phyloP scores from a whole-genome alignment of 345 rosid species.

The Linum usitatissimum region DNA sequence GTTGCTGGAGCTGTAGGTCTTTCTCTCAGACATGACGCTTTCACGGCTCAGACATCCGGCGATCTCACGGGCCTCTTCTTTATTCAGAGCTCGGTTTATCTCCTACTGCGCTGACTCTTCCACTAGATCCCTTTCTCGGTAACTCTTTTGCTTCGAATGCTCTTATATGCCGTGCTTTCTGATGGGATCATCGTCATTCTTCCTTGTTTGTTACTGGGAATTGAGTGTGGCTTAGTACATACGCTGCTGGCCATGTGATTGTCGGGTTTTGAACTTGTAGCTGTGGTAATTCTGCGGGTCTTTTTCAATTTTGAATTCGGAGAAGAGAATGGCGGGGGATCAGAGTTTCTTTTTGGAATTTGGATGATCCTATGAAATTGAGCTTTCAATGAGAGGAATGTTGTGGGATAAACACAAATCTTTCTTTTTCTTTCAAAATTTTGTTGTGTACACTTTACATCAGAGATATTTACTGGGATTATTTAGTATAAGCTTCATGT shows the following conservation, averaged over 20 bases:
- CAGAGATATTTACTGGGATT: background rate
- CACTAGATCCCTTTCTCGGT: constrained; percentile 46
- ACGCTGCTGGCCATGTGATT: background rate
- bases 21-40: constrained; percentile 48
- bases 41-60: constrained; percentile 68
- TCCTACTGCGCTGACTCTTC: constrained; percentile 25
- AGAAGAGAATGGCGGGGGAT: too few relatives aligned
- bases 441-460: background rate
- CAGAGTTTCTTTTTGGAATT: too few relatives aligned
- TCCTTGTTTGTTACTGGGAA: background rate
- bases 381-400: background rate
- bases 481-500: background rate
- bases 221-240: background rate
- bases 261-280: background rate
- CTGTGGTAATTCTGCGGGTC: background rate
- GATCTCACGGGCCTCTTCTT: constrained; percentile 46
- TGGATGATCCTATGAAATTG: background rate
- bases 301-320: background rate
- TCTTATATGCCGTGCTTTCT: background rate
- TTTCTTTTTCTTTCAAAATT: too few relatives aligned
- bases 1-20: background rate
- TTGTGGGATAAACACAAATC: too few relatives aligned
- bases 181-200: background rate
- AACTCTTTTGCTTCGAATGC: constrained; percentile 7
- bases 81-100: constrained; percentile 55